A percentile compares a stretch with the other conserved stretches of the same genome.
Conservation (phyloP, 805 yeast species). For the Saccharomycopsis microspora region DNA sequence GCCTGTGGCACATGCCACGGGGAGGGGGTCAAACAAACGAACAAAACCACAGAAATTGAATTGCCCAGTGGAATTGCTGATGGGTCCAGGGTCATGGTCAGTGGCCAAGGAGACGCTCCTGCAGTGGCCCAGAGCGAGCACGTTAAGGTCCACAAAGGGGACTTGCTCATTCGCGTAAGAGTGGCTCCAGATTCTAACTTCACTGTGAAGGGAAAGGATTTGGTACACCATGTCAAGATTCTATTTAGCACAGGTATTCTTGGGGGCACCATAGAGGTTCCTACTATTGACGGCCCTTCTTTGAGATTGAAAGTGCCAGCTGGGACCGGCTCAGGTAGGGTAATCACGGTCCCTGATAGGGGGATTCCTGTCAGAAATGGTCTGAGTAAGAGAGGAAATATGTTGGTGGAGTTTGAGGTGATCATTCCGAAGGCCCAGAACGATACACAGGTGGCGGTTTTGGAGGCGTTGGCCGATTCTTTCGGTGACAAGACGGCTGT, state of each 20-base stretch:
- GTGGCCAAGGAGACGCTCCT: slow-evolving; percentile 89
- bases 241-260: slow-evolving; percentile 94
- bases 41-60: slow-evolving; percentile 67
- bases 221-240: slow-evolving; percentile 54
- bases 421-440: slow-evolving; percentile 64
- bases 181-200: slow-evolving; percentile 69
- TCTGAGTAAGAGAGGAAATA: slow-evolving; percentile 56
- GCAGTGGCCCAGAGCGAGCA: slow-evolving; percentile 61
- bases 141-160: slow-evolving; percentile 68
- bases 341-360: slow-evolving; percentile 66
- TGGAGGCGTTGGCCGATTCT: slow-evolving; percentile 93
- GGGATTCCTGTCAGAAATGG: slow-evolving; percentile 54
- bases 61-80: slow-evolving; percentile 84
- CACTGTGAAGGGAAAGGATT: slow-evolving; percentile 52
- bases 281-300: slow-evolving; percentile 73
- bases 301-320: slow-evolving; percentile 71
- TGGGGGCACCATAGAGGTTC: slow-evolving; percentile 87
- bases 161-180: slow-evolving; percentile 69
- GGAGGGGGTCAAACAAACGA: slow-evolving; percentile 64
- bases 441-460: slow-evolving; percentile 75
- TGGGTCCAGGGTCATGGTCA: slow-evolving; percentile 74
- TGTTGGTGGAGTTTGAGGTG: slow-evolving; percentile 65
- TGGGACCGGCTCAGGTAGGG: slow-evolving; percentile 73
- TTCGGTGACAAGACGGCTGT: slow-evolving; percentile 72
- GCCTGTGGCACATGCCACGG: slow-evolving; percentile 80